These are phyloP conservation scores for Aspergillus sp. DNA, from an alignment of 2,329 filamentous ascomycete genomes.

Conservation along the genomic window DNA sequence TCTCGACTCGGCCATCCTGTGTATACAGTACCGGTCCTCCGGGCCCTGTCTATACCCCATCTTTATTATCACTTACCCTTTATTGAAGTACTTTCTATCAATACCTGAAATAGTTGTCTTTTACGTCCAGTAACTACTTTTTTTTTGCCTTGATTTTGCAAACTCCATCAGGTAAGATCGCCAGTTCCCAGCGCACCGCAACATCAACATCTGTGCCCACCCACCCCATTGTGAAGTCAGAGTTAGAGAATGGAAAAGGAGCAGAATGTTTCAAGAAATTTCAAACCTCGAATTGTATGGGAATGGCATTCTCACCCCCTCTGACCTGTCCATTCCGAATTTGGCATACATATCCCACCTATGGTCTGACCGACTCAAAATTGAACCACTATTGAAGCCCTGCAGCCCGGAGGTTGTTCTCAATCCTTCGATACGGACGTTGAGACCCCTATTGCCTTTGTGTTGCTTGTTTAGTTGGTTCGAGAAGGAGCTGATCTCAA, in stretches of 20 bases:
- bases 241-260: not conserved
- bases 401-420: conserved; percentile 1
- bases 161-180: conserved; percentile 7
- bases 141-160: not conserved
- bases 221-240: not conserved
- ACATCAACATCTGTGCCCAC: not conserved
- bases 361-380: conserved; percentile 1
- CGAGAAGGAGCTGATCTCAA: conserved; percentile 14
- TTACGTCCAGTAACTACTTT: not conserved
- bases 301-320: not conserved
- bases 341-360: not conserved
- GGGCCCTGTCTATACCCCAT: conserved; percentile 3
- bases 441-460: conserved; percentile 5
- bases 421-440: not conserved
- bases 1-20: not conserved
- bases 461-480: conserved; percentile 1
- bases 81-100: not conserved
- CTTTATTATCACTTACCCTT: not conserved
- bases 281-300: not conserved
- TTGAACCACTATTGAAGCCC: not conserved
- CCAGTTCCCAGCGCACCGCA: not conserved
- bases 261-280: not conserved
- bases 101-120: not conserved
- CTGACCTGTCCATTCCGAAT: not conserved
- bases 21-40: not conserved